Percentiles rank a stretch among this genome's conserved stretches.
These are phyloP conservation scores for Penicillium paradoxum DNA, from an alignment of 495 filamentous ascomycete species.

Conservation along the genomic window DNA sequence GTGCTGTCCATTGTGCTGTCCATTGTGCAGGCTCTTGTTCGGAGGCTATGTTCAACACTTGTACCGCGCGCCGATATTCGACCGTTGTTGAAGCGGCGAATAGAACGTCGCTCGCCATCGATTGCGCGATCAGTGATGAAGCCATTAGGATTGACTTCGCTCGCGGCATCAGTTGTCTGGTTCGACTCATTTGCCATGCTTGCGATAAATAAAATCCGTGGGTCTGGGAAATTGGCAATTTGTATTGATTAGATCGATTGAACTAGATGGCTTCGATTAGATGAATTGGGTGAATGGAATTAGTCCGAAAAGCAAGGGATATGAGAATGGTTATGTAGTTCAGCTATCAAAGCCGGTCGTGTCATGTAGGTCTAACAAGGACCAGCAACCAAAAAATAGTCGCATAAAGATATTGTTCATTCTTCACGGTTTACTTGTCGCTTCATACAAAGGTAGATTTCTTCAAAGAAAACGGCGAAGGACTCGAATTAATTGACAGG, in stretches of 20 bases:
- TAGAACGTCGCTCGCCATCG: background rate
- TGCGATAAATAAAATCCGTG: background rate
- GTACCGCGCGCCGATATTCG: background rate
- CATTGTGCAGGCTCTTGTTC: background rate
- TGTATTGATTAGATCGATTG: background rate
- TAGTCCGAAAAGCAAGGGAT: background rate
- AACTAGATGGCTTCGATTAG: background rate
- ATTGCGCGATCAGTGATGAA: conserved; percentile 1
- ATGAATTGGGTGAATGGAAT: background rate
- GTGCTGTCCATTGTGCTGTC: background rate
- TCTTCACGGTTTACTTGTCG: background rate
- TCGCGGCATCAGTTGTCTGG: background rate
- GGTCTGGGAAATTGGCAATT: background rate
- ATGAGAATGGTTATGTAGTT: background rate
- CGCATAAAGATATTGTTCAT: background rate
- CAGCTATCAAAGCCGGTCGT: background rate
- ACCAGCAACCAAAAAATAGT: background rate
- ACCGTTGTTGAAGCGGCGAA: conserved; percentile 3
- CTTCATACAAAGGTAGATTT: background rate
- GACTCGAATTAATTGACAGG: background rate
- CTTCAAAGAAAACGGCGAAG: background rate
- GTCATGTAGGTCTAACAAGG: background rate
- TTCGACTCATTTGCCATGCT: background rate
- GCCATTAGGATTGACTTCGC: background rate
- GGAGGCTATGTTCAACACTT: background rate